Percentiles rank a stretch among this genome's conserved stretches.
Evolutionary conservation across 2,329 filamentous ascomycete species (phyloP).

Genomic region (Huntiella bhutanensis): DNA sequence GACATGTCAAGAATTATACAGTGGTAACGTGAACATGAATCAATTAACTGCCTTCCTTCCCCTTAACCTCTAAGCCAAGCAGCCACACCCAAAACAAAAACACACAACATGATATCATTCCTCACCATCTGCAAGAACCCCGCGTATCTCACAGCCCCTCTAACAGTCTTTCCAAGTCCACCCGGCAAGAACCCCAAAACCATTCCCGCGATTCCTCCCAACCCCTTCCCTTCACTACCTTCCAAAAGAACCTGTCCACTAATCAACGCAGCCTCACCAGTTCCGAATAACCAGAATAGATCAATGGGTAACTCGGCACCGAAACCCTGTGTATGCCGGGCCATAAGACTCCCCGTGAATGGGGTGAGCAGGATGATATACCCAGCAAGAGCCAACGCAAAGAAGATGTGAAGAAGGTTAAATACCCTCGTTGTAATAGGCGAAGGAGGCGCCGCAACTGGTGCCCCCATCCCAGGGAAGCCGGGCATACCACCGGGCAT

Average conservation of each 20-base stretch:
- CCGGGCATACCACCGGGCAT: slow-evolving; percentile 12
- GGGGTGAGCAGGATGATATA: slow-evolving; percentile 51
- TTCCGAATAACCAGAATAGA: slow-evolving; percentile 65
- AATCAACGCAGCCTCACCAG: slow-evolving; percentile 54
- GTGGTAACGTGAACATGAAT: no score
- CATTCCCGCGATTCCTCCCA: slow-evolving; percentile 33
- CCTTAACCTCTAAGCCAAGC: slow-evolving; percentile 24
- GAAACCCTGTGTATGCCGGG: slow-evolving; percentile 26
- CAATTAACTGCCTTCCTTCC: no score
- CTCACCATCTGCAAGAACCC: slow-evolving; percentile 55
- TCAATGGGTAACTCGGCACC: slow-evolving; percentile 21
- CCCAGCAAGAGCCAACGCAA: slow-evolving; percentile 49
- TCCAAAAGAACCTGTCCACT: slow-evolving; percentile 47
- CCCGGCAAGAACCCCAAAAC: slow-evolving; percentile 46
- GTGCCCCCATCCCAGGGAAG: slow-evolving; percentile 31
- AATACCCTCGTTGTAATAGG: slow-evolving; percentile 32
- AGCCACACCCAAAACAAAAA: slow-evolving; percentile 52
- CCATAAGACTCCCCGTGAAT: slow-evolving; percentile 46
- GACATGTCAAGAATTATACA: background rate
- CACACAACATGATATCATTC: slow-evolving; percentile 53
- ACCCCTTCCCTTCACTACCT: slow-evolving; percentile 31
- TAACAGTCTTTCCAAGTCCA: slow-evolving; percentile 41
- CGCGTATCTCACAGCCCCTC: slow-evolving; percentile 43
- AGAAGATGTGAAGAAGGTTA: slow-evolving; percentile 54
- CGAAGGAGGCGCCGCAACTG: slow-evolving; percentile 20